Evolutionary conservation across 2,329 filamentous ascomycete genomes (phyloP).

Genomic region (Alternaria gaisen): DNA sequence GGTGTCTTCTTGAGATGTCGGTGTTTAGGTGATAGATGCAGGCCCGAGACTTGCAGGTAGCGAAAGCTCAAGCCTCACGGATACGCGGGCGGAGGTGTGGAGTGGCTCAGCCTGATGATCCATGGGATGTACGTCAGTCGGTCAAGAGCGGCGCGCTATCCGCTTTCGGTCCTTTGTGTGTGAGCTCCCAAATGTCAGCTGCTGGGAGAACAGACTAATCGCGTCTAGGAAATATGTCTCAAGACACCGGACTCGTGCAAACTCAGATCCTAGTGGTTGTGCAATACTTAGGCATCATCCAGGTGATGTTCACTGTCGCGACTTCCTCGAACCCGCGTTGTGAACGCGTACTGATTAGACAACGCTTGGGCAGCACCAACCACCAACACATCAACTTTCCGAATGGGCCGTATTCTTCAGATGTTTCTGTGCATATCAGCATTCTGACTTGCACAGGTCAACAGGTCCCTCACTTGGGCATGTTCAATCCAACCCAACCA

Average conservation of each 20-base stretch:
- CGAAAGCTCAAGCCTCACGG: conserved; percentile 27
- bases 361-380: neutral
- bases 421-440: too few species aligned
- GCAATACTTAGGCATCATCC: neutral
- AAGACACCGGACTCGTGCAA: neutral
- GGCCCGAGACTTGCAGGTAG: conserved; percentile 12
- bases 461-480: neutral
- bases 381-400: neutral
- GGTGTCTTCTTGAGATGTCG: conserved; percentile 7
- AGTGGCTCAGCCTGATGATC: conserved; percentile 23
- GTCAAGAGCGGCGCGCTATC: conserved; percentile 18
- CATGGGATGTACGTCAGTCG: conserved; percentile 19
- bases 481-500: neutral
- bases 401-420: too few species aligned
- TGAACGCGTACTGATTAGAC: neutral
- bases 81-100: conserved; percentile 28
- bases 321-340: neutral
- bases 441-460: neutral
- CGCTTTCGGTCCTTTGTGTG: conserved; percentile 13
- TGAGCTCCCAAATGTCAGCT: conserved; percentile 11
- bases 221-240: neutral
- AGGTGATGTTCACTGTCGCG: neutral
- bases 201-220: neutral
- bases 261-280: neutral
- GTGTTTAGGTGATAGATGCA: conserved; percentile 7